phyloP scores from a whole-genome alignment of 768 basidiomycete species.

The Tricholoma furcatifolium region DNA sequence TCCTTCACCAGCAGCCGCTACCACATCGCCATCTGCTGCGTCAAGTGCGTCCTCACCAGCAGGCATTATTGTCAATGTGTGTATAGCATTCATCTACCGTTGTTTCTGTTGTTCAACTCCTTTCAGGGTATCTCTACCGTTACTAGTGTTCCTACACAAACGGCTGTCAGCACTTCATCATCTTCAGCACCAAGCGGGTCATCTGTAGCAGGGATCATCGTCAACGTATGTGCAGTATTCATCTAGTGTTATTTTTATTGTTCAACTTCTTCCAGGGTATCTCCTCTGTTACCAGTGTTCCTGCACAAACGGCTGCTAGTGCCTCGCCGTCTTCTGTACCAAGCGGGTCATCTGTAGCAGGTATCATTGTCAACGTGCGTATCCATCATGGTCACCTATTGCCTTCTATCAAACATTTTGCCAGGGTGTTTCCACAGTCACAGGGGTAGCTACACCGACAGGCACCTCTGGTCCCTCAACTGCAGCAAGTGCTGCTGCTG shows the following conservation, averaged over 20 bases:
- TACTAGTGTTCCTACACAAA: slow-evolving; percentile 10
- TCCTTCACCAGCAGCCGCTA: neutral
- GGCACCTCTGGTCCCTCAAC: slow-evolving; percentile 6
- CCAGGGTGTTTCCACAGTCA: slow-evolving; percentile 20
- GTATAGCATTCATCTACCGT: neutral
- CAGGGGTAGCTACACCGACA: slow-evolving; percentile 9
- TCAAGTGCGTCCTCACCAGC: neutral
- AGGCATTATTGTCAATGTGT: neutral
- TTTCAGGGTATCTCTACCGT: neutral
- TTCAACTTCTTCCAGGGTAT: too few species aligned
- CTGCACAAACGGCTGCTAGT: slow-evolving; percentile 4
- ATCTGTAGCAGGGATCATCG: slow-evolving; percentile 11
- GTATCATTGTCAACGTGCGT: slow-evolving; percentile 16
- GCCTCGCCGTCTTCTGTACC: slow-evolving; percentile 12
- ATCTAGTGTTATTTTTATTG: neutral
- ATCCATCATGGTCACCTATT: neutral
- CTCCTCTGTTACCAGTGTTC: slow-evolving; percentile 6
- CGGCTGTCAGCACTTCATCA: slow-evolving; percentile 7
- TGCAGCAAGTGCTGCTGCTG: slow-evolving; percentile 14
- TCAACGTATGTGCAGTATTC: slow-evolving; percentile 14
- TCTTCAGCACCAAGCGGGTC: slow-evolving; percentile 13
- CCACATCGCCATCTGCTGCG: neutral
- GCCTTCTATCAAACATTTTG: neutral
- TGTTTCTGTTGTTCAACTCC: neutral
- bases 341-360: slow-evolving; percentile 13